A percentile compares a stretch with the other conserved stretches of the same genome.
phyloP scores from a whole-genome alignment of 1,284 basidiomycete species.

The Tylopilus sp. region DNA sequence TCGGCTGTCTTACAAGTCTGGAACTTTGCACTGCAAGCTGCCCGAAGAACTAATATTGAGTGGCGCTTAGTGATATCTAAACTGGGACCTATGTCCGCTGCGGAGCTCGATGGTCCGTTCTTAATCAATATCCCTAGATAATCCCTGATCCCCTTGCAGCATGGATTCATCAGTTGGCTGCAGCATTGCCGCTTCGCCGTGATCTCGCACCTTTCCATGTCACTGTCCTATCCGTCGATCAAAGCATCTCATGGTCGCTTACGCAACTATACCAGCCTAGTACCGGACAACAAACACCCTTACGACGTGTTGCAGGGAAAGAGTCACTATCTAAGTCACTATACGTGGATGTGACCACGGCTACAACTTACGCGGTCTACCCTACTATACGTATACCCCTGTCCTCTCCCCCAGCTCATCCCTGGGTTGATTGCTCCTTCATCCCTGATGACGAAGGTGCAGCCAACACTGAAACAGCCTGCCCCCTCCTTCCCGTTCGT shows the following conservation, averaged over 20 bases:
- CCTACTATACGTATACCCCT: conserved; percentile 43
- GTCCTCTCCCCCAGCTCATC: conserved; percentile 27
- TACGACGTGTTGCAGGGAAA: conserved; percentile 26
- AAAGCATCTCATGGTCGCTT: conserved; percentile 54
- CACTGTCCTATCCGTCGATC: conserved; percentile 56
- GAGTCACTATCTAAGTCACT: conserved; percentile 32
- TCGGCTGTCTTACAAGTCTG: conserved; percentile 59
- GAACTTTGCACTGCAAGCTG: conserved; percentile 61
- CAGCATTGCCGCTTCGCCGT: conserved; percentile 33
- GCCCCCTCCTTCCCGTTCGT: conserved; percentile 50
- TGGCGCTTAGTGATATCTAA: conserved; percentile 76
- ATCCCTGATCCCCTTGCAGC: conserved; percentile 41
- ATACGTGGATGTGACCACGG: conserved; percentile 46
- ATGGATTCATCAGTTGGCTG: conserved; percentile 58
- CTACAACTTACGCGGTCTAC: conserved; percentile 52
- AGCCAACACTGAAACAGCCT: conserved; percentile 31
- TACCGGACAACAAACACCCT: conserved; percentile 21
- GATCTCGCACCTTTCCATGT: conserved; percentile 52
- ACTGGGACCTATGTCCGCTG: conserved; percentile 54
- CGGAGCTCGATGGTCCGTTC: conserved; percentile 66
- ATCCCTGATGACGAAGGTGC: conserved; percentile 34
- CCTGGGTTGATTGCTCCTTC: conserved; percentile 27
- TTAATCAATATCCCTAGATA: neutral
- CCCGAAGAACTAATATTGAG: conserved; percentile 65
- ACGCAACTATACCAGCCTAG: conserved; percentile 28